Percentiles rank a stretch among this genome's conserved stretches.
Evolutionary conservation across 148 eudicot genomes (phyloP).

Genomic region (Euryodendron excelsum): DNA sequence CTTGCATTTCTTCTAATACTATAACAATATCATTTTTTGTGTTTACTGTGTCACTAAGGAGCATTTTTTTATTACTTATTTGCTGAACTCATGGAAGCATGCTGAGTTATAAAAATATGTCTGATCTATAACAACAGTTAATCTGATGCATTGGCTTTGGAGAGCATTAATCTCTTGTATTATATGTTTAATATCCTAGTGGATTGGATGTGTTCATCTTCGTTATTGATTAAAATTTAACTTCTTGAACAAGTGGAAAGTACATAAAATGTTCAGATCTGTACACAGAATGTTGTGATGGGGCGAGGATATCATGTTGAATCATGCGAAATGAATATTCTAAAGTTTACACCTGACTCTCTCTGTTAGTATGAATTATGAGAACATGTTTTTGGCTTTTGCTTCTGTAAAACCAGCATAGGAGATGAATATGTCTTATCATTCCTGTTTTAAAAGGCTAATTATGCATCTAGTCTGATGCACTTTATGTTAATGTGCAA

Average conservation of each 20-base stretch:
- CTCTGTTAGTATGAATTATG: not conserved
- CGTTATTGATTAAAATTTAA: not conserved
- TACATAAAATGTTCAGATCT: too few relatives aligned
- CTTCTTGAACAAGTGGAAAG: too few relatives aligned
- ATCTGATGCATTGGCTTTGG: not conserved
- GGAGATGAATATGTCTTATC: not conserved
- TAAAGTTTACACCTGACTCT: not conserved
- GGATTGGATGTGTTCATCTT: not conserved
- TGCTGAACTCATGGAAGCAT: not conserved
- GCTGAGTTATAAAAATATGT: not conserved
- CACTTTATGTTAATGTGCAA: not conserved
- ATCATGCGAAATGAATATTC: too few relatives aligned
- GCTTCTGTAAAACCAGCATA: not conserved
- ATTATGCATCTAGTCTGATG: not conserved
- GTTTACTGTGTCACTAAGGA: not conserved
- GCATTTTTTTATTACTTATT: not conserved
- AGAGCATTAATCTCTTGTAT: constrained; percentile 5
- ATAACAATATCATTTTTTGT: not conserved
- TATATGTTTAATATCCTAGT: not conserved
- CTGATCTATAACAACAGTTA: not conserved
- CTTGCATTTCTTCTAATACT: not conserved
- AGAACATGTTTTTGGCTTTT: not conserved
- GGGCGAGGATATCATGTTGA: not conserved
- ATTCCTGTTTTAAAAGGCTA: not conserved
- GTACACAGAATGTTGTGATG: too few relatives aligned